phyloP scores from a whole-genome alignment of 2,329 filamentous ascomycete genomes.

The Alternaria tenuissima region DNA sequence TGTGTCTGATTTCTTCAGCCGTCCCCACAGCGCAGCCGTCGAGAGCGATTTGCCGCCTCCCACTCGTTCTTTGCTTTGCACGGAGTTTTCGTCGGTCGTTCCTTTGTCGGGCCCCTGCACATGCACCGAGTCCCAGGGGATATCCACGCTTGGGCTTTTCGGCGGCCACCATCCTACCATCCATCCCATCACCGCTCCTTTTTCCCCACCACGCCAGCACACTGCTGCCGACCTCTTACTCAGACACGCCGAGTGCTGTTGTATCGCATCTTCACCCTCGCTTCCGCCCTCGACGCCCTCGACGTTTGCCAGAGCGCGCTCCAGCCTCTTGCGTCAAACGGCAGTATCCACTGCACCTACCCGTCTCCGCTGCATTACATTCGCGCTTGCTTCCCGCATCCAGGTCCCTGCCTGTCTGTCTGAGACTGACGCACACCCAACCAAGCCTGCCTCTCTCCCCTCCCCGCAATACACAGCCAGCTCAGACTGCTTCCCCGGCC shows the following conservation, averaged over 20 bases:
- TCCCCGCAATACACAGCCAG: background rate
- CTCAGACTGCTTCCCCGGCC: background rate
- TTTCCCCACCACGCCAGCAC: slow-evolving; percentile 17
- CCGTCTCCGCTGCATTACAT: slow-evolving; percentile 10
- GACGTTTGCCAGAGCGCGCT: slow-evolving; percentile 2
- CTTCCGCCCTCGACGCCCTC: background rate
- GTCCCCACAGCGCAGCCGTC: background rate
- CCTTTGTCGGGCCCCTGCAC: slow-evolving; percentile 17
- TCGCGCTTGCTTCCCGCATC: slow-evolving; percentile 20
- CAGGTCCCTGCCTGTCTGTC: slow-evolving; percentile 22
- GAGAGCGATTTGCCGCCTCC: slow-evolving; percentile 1
- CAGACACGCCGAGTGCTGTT: slow-evolving; percentile 10
- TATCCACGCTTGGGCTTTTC: slow-evolving; percentile 10
- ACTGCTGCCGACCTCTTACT: background rate
- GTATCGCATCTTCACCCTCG: background rate
- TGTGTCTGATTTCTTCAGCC: background rate
- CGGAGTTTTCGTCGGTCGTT: slow-evolving; percentile 14
- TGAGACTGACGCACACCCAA: slow-evolving; percentile 24
- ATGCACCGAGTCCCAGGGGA: slow-evolving; percentile 10
- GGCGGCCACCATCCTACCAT: slow-evolving; percentile 4
- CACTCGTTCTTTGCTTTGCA: slow-evolving; percentile 13
- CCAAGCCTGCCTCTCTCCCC: slow-evolving; percentile 17
- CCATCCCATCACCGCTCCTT: slow-evolving; percentile 13
- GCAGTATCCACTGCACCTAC: slow-evolving; percentile 17
- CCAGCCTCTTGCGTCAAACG: slow-evolving; percentile 7